phyloP scores from a whole-genome alignment of 192 early-diverging fungal species.

The Endogone sp. region DNA sequence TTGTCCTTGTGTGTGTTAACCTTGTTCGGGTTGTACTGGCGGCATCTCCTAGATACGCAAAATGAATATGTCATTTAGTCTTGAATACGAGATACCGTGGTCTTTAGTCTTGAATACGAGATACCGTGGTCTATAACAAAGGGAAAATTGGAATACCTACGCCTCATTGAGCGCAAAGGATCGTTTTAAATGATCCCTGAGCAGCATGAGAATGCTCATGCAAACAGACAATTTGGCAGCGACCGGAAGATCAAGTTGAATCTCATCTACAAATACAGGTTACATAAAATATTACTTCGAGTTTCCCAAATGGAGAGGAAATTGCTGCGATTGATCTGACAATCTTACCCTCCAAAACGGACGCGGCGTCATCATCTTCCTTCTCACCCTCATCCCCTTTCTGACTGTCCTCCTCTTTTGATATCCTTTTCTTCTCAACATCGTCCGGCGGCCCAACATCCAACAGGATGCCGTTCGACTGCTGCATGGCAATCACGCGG shows the following conservation, averaged over 20 bases:
- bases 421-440: background rate
- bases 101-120: background rate
- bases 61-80: too few species aligned
- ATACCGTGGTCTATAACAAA: background rate
- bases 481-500: background rate
- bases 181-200: background rate
- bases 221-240: background rate
- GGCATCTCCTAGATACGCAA: conserved; percentile 2
- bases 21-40: background rate
- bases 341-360: background rate
- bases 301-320: too few species aligned
- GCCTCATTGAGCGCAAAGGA: background rate
- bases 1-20: background rate
- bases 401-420: background rate
- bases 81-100: background rate
- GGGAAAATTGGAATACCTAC: background rate
- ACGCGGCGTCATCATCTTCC: background rate
- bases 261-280: background rate
- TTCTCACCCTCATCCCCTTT: background rate
- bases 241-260: background rate
- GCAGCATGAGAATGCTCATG: background rate
- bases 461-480: background rate
- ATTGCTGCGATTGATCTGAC: too few species aligned
- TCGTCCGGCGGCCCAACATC: background rate
- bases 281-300: too few species aligned